A percentile compares a stretch with the other conserved stretches of the same genome.
These are phyloP conservation scores for Logfia minima DNA, from an alignment of 129 eudicot genomes.

Conservation along the genomic window DNA sequence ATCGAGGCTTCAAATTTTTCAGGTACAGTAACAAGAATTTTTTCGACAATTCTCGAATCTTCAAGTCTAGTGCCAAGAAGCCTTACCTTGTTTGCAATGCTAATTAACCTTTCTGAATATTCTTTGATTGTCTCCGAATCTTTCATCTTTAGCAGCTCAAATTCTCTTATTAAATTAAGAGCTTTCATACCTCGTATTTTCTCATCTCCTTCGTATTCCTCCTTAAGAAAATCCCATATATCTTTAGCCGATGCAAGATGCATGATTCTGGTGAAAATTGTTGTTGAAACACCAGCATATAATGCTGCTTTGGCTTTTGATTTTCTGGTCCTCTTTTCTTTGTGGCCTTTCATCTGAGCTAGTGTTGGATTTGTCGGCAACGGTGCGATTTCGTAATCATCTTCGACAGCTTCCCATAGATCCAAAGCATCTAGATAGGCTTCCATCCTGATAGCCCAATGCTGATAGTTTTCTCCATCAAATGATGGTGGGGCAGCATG, in stretches of 20 bases:
- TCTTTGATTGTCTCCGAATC: no score
- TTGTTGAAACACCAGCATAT: background rate
- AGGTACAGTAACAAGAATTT: background rate
- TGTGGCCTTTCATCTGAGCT: constrained; percentile 18
- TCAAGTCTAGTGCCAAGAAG: background rate
- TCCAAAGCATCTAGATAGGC: constrained; percentile 12
- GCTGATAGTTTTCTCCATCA: constrained; percentile 2
- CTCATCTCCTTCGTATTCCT: constrained; percentile 17
- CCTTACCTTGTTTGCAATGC: background rate
- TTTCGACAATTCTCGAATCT: background rate
- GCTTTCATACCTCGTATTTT: background rate
- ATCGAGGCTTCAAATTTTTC: background rate
- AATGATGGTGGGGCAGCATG: background rate
- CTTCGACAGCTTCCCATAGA: constrained; percentile 21
- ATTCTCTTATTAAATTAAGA: background rate
- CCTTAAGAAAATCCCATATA: constrained; percentile 16
- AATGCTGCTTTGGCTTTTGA: constrained; percentile 14
- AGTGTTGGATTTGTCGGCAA: constrained; percentile 19
- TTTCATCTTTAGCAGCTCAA: background rate
- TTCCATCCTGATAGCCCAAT: constrained; percentile 14
- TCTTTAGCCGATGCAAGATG: background rate
- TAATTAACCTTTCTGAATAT: background rate
- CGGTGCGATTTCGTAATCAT: background rate
- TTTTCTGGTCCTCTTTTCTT: constrained; percentile 14
- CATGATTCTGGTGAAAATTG: constrained; percentile 24